Conservation (phyloP, 345 rosid species). For the Syzygium aromaticum region DNA sequence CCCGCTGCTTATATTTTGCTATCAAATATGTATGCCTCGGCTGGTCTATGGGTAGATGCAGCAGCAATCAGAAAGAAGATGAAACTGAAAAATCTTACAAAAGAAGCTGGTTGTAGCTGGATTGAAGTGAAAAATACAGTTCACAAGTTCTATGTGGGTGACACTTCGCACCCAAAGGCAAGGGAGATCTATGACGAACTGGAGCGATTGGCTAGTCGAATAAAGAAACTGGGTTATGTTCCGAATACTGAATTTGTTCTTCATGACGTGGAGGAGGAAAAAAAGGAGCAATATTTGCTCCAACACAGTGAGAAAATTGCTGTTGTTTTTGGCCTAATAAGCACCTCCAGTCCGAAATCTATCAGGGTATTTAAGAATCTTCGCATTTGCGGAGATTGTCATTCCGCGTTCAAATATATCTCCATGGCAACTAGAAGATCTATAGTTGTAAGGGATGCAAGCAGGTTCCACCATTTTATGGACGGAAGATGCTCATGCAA, state of each 20-base stretch:
- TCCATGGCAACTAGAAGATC: neutral
- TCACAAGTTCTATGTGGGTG: neutral
- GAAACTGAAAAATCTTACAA: neutral
- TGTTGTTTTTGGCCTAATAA: neutral
- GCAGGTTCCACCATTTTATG: neutral
- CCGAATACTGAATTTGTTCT: neutral
- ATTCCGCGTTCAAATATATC: neutral
- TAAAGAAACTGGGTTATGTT: neutral
- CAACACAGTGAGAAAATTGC: neutral
- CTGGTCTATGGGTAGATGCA: neutral
- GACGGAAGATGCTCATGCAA: constrained; percentile 50
- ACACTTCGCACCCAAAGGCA: neutral
- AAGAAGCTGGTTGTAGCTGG: neutral
- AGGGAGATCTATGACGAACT: neutral
- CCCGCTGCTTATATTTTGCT: neutral
- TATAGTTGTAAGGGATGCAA: neutral
- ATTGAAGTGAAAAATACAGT: neutral
- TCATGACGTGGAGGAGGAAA: neutral
- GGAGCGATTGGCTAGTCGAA: neutral
- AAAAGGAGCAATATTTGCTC: neutral
- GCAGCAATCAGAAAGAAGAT: neutral
- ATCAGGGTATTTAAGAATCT: neutral
- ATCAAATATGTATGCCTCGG: neutral
- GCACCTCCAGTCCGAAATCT: neutral
- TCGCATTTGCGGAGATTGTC: neutral